Percentiles rank a stretch among this genome's conserved stretches.
Evolutionary conservation across 768 basidiomycete species (phyloP).

Genomic region (Ramaria rubella): DNA sequence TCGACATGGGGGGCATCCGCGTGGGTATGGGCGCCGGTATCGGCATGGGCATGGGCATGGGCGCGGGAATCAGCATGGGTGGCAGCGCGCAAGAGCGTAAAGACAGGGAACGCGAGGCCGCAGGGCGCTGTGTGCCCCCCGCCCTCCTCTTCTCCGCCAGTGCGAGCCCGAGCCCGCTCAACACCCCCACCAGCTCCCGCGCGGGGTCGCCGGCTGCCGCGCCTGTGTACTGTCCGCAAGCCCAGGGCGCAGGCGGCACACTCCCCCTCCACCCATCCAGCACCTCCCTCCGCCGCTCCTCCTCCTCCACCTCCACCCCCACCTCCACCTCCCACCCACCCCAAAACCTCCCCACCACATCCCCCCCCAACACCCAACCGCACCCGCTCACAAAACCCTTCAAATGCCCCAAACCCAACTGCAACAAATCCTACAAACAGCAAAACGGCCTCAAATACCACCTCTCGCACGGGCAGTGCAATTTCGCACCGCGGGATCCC

Average conservation of each 20-base stretch:
- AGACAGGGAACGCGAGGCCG: slow-evolving; percentile 27
- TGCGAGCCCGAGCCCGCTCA: background rate
- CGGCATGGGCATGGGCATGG: background rate
- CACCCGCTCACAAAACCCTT: slow-evolving; percentile 80
- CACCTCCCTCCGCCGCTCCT: slow-evolving; percentile 14
- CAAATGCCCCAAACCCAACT: slow-evolving; percentile 90
- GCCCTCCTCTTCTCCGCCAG: slow-evolving; percentile 37
- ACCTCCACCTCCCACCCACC: slow-evolving; percentile 15
- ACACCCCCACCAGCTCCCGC: slow-evolving; percentile 44
- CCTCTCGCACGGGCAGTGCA: slow-evolving; percentile 88
- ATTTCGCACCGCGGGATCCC: slow-evolving; percentile 84
- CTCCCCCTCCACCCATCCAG: slow-evolving; percentile 6
- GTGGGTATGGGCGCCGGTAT: background rate
- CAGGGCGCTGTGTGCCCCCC: slow-evolving; percentile 54
- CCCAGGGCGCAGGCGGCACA: background rate
- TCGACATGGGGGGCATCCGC: background rate
- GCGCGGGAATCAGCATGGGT: slow-evolving; percentile 6
- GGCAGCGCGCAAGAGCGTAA: slow-evolving; percentile 21
- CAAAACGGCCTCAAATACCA: slow-evolving; percentile 80
- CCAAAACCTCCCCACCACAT: slow-evolving; percentile 1
- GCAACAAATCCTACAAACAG: slow-evolving; percentile 86
- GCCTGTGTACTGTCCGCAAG: background rate
- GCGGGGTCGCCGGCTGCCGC: slow-evolving; percentile 22
- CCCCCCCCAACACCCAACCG: slow-evolving; percentile 30
- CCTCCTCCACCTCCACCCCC: slow-evolving; percentile 17